Evolutionary conservation across 495 filamentous ascomycete species (phyloP), one percentile per base, ranked within the genome.

Genomic region (Penicillium cataractarum): DNA sequence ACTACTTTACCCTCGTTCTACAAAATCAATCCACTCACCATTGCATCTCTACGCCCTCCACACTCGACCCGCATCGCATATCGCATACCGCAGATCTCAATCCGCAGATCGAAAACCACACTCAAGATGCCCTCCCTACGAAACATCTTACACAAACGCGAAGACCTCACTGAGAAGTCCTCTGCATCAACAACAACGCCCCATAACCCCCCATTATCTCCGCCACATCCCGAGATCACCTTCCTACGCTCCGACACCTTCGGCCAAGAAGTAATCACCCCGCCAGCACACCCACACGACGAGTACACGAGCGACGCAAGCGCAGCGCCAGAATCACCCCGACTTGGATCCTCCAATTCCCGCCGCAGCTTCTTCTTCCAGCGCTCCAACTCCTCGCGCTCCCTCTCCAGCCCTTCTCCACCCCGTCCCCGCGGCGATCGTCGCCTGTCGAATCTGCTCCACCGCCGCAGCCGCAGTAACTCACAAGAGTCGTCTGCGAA

Each of bases 161-260:
- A 91, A 40, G 85, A 84, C 60, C 75, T 82, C 72, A 79, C 39
- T 67, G 71, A 60, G 70, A 73, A 57, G 49, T 29, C 60, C 15
- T 44, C 17, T 57, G 40, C 61, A 27, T 46, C 26, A 35, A 27
- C 35, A 37, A 42, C 22, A n/a, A 40, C 15, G 2, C 39, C 29
- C 27, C 42, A 65, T 37, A 55, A 29, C 21, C 57, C 15, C 29
- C 59, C 63, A 37, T 40, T 57, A 21, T 59, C 61, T 27, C 65
- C 67, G 63, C 61, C 78, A 70, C 76, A 84, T 1, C 90, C 91
- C 58, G 86, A 89, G 69, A 90, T 97, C 78, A 92, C 82, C 60
- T 90, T 98, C 80, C 82, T 96, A 63, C 87, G 93, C 46, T 88
- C 89, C 61, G 92, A 94, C 71, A 96, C 94, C 13, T 80, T 87